Evolutionary conservation across 345 rosid genomes (phyloP).

Genomic region (Dovyalis caffra): DNA sequence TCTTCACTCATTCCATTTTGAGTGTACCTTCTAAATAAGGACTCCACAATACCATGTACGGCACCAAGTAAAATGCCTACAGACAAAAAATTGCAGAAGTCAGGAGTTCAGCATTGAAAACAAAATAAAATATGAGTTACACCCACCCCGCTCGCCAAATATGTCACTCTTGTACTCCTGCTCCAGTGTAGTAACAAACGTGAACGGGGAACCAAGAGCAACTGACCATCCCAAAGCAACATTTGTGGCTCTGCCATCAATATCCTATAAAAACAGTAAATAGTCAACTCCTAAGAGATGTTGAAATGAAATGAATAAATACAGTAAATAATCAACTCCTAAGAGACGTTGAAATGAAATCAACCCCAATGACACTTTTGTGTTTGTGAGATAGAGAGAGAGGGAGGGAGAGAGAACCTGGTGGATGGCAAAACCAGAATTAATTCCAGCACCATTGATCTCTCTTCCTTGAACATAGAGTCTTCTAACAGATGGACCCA

Average conservation of each 20-base stretch:
- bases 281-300: conserved; percentile 17
- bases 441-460: conserved; percentile 92
- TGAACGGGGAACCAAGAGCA: conserved; percentile 90
- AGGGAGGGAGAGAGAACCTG: conserved; percentile 45
- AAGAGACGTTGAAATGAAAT: no score
- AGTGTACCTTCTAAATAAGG: conserved; percentile 73
- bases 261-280: conserved; percentile 48
- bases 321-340: conserved; percentile 72
- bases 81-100: neutral
- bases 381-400: neutral
- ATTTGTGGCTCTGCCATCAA: conserved; percentile 83
- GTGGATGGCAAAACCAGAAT: conserved; percentile 82
- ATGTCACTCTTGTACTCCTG: conserved; percentile 96
- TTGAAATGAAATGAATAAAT: conserved; percentile 2
- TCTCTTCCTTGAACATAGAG: conserved; percentile 90
- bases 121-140: neutral
- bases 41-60: conserved; percentile 82
- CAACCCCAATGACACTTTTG: no score
- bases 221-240: conserved; percentile 92
- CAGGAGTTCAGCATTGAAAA: conserved; percentile 1
- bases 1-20: conserved; percentile 78
- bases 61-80: conserved; percentile 87
- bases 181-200: conserved; percentile 84
- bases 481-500: conserved; percentile 92
- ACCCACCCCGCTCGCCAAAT: conserved; percentile 87